phyloP scores from a whole-genome alignment of 2,329 filamentous ascomycete genomes.

The Tolypocladium capitatum region DNA sequence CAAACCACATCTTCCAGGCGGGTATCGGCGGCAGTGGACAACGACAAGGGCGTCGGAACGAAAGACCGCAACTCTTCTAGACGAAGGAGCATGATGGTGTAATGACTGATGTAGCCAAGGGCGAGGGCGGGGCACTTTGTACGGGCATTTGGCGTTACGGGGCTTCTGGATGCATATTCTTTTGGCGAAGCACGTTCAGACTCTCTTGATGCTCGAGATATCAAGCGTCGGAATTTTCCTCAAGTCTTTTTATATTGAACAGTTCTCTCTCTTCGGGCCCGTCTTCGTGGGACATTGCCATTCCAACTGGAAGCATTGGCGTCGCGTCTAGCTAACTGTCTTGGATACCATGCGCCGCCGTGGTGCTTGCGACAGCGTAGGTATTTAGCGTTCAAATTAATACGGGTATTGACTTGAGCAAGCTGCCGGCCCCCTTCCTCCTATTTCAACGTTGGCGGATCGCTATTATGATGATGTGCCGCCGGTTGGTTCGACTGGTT shows the following conservation, averaged over 20 bases:
- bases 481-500: constrained; percentile 49
- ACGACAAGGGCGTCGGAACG: constrained; percentile 18
- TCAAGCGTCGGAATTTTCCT: constrained; percentile 19
- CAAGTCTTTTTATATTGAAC: constrained; percentile 15
- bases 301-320: constrained; percentile 6
- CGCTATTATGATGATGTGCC: constrained; percentile 29
- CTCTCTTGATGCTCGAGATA: constrained; percentile 20
- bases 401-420: constrained; percentile 13
- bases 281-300: constrained; percentile 8
- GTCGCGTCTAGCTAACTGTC: neutral
- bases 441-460: neutral
- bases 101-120: constrained; percentile 25
- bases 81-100: constrained; percentile 48
- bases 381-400: constrained; percentile 1
- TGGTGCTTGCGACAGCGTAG: neutral
- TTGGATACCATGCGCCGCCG: neutral
- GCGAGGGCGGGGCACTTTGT: constrained; percentile 9
- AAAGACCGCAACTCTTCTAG: constrained; percentile 24
- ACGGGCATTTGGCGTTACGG: constrained; percentile 11
- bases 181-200: constrained; percentile 14
- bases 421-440: neutral
- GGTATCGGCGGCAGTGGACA: constrained; percentile 23
- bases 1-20: constrained; percentile 22
- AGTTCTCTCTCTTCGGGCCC: constrained; percentile 10
- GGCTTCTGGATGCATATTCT: constrained; percentile 8